phyloP scores from a whole-genome alignment of 2,329 filamentous ascomycete genomes.

The Pseudogymnoascus destructans region DNA sequence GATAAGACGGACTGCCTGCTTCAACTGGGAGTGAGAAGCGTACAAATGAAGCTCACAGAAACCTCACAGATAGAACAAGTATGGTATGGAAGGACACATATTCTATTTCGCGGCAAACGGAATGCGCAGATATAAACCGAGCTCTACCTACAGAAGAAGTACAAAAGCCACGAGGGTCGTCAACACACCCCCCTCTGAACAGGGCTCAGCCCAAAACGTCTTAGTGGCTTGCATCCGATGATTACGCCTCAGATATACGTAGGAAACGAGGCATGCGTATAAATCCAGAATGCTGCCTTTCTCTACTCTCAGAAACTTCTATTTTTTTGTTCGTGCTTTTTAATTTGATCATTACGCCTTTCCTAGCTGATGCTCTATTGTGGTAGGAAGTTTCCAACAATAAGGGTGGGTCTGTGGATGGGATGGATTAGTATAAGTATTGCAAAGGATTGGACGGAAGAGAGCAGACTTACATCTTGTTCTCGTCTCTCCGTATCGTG shows the following conservation, averaged over 20 bases:
- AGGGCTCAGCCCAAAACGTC: slow-evolving; percentile 14
- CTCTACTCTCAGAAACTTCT: not conserved
- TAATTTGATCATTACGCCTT: not conserved
- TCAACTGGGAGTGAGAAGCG: too few relatives aligned
- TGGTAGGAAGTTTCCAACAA: slow-evolving; percentile 92
- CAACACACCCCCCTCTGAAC: slow-evolving; percentile 12
- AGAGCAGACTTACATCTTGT: slow-evolving; percentile 67
- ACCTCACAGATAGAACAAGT: slow-evolving; percentile 13
- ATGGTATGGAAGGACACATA: slow-evolving; percentile 3
- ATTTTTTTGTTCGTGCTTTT: not conserved
- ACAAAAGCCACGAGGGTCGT: slow-evolving; percentile 12
- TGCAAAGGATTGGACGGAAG: not conserved
- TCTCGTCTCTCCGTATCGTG: slow-evolving; percentile 84
- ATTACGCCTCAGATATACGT: slow-evolving; percentile 12
- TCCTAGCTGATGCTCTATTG: slow-evolving; percentile 40
- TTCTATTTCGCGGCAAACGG: slow-evolving; percentile 17
- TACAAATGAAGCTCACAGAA: not conserved
- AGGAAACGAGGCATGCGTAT: not conserved
- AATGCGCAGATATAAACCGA: slow-evolving; percentile 15
- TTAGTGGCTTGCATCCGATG: slow-evolving; percentile 14
- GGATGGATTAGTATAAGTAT: slow-evolving; percentile 24
- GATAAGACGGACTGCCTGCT: not conserved
- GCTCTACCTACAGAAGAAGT: slow-evolving; percentile 14
- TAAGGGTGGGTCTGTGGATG: slow-evolving; percentile 63
- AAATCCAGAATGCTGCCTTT: not conserved